Conservation (phyloP, 1,139 yeast genomes). For the Candida sp. region DNA sequence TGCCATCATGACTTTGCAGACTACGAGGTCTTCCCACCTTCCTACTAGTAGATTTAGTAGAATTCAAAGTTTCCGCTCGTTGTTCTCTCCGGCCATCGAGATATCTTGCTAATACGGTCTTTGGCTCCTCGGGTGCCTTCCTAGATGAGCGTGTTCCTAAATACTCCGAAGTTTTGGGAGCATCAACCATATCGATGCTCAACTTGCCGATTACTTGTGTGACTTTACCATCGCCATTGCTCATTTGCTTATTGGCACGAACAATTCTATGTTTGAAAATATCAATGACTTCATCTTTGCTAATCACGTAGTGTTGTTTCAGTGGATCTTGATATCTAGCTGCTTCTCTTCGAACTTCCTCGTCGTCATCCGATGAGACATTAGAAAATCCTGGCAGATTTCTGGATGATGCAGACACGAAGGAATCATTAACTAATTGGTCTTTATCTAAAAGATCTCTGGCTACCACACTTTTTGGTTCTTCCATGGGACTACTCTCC, state of each 20-base stretch:
- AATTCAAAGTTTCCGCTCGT: neutral
- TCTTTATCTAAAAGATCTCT: neutral
- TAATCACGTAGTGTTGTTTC: conserved; percentile 11
- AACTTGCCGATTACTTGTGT: conserved; percentile 5
- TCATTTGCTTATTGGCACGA: conserved; percentile 9
- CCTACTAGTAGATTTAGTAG: neutral
- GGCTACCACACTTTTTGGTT: neutral
- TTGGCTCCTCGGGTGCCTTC: conserved; percentile 5
- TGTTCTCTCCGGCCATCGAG: neutral
- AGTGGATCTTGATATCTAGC: conserved; percentile 3
- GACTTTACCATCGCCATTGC: conserved; percentile 6
- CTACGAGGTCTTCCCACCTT: neutral
- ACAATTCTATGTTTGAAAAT: conserved; percentile 19
- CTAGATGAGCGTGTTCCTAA: conserved; percentile 6
- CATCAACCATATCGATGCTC: conserved; percentile 10
- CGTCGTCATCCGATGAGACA: neutral
- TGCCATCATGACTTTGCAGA: too few species aligned
- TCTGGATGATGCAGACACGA: neutral
- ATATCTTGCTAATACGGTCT: neutral
- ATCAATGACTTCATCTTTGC: conserved; percentile 22
- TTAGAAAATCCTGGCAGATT: neutral
- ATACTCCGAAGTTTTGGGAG: conserved; percentile 2
- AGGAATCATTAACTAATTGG: neutral
- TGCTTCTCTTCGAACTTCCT: neutral
- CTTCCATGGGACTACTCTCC: neutral